Percentiles rank a stretch among this genome's conserved stretches.
Evolutionary conservation across 768 basidiomycete genomes (phyloP).

Genomic region (Zangia roseola): DNA sequence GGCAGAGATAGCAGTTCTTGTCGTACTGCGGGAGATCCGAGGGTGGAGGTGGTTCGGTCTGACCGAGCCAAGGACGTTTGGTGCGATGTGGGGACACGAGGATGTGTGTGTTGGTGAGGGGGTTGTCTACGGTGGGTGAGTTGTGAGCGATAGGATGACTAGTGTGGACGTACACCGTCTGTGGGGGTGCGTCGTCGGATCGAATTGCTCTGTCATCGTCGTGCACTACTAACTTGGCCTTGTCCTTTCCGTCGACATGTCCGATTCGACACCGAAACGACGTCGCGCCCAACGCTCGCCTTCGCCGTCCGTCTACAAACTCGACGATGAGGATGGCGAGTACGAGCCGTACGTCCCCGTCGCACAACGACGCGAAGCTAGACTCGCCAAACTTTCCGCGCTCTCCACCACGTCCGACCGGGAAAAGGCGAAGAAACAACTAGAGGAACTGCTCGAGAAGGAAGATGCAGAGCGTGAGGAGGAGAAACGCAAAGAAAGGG

Average conservation of each 20-base stretch:
- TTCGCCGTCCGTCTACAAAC: slow-evolving; percentile 54
- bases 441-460: slow-evolving; percentile 59
- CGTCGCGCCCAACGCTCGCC: slow-evolving; percentile 55
- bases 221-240: background rate
- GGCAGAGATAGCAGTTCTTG: slow-evolving; percentile 81
- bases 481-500: slow-evolving; percentile 69
- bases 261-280: slow-evolving; percentile 43
- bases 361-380: slow-evolving; percentile 77
- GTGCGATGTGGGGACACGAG: slow-evolving; percentile 89
- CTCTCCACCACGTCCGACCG: slow-evolving; percentile 56
- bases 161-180: slow-evolving; percentile 54
- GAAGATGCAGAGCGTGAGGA: slow-evolving; percentile 81
- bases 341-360: slow-evolving; percentile 90
- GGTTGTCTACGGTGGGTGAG: slow-evolving; percentile 57
- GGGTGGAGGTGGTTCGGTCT: slow-evolving; percentile 65
- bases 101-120: slow-evolving; percentile 71
- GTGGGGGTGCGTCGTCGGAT: slow-evolving; percentile 65
- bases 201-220: slow-evolving; percentile 40
- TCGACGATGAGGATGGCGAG: slow-evolving; percentile 59
- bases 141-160: background rate
- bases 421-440: slow-evolving; percentile 42
- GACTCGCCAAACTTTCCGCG: slow-evolving; percentile 71
- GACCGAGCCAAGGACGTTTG: slow-evolving; percentile 90
- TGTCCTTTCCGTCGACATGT: slow-evolving; percentile 19
- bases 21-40: slow-evolving; percentile 61